Percentiles rank a stretch among this genome's conserved stretches.
These are phyloP conservation scores for Termitomyces sp. DNA, from an alignment of 768 basidiomycete genomes.

Conservation along the genomic window DNA sequence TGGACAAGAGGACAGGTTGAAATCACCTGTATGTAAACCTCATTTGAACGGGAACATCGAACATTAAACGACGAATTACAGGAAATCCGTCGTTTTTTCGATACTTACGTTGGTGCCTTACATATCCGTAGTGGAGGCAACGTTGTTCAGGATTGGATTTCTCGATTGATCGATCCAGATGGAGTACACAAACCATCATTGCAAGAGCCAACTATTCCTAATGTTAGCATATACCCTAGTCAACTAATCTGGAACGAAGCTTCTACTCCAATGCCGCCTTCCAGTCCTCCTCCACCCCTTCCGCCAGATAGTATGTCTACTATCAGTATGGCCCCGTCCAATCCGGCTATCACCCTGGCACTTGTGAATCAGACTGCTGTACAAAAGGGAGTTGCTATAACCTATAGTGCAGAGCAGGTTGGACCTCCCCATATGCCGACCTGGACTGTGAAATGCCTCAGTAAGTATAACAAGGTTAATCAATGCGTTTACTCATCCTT, in stretches of 20 bases:
- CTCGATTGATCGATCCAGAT: slow-evolving; percentile 46
- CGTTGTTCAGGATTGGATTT: slow-evolving; percentile 52
- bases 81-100: slow-evolving; percentile 53
- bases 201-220: slow-evolving; percentile 9
- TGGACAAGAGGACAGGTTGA: slow-evolving; percentile 27
- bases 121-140: slow-evolving; percentile 49
- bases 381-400: slow-evolving; percentile 38
- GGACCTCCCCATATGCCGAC: slow-evolving; percentile 52
- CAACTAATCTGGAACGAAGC: slow-evolving; percentile 11
- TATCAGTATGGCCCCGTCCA: slow-evolving; percentile 9
- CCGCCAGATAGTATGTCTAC: slow-evolving; percentile 17
- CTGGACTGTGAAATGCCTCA: slow-evolving; percentile 49
- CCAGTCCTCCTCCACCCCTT: slow-evolving; percentile 27
- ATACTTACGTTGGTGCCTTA: slow-evolving; percentile 63
- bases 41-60: neutral
- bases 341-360: slow-evolving; percentile 32
- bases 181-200: slow-evolving; percentile 8
- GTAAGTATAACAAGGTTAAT: slow-evolving; percentile 27
- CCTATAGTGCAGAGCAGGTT: slow-evolving; percentile 38
- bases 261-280: slow-evolving; percentile 19
- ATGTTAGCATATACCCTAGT: neutral
- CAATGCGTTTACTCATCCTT: neutral
- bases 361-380: slow-evolving; percentile 48
- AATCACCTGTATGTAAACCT: slow-evolving; percentile 19
- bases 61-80: slow-evolving; percentile 16